Base-by-base conservation (phyloP, 805 yeast species). In the Metschnikowia corniflorae region DNA sequence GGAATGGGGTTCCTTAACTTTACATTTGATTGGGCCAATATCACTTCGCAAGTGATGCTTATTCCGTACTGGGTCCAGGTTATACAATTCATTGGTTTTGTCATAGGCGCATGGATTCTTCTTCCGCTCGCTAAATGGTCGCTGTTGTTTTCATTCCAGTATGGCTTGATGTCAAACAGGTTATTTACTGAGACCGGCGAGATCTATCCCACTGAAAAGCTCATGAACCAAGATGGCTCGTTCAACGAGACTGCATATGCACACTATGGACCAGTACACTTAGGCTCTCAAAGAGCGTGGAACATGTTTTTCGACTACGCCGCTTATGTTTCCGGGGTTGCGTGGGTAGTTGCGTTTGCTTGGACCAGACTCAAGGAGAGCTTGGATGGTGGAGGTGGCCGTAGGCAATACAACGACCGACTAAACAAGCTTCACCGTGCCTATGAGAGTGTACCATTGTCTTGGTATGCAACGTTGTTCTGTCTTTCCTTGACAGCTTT, bases 231-330 rank as follows among this genome's bases (percentile, higher is more conserved):
- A 1, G 68, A 68, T 19, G 57, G 68, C 25, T 45, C 44, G 9
- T 63, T 73, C 41, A 72, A 73, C 39, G 45, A 56, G 18, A 71
- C 77, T 0, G 77, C 77, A 0, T 73, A 70, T 49, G 65, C 57
- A 17, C 19, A 43, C 2, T 59, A 60, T 40, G 79, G 78, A 0
- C 74, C 75, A 2, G 67, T 70, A 5, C 57, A 66, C 38, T 49
- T 71, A 31, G 77, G 78, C 0, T 63, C 73, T 4, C 77, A 73
- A 49, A 54, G 75, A 33, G 65, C 70, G 1, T 68, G 76, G 70
- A 69, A 69, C 47, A 70, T 71, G 47, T 71, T 73, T 37, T 73
- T 73, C 44, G 78, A 73, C 44, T 73, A 70, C 43, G 78, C 77
- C 1, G 75, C 77, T 0, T 73, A 73, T 44, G 50, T 66, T 2